Percentiles rank a stretch among this genome's conserved stretches.
Evolutionary conservation across 345 rosid genomes (phyloP).

Genomic region (Abelmoschus esculentus): DNA sequence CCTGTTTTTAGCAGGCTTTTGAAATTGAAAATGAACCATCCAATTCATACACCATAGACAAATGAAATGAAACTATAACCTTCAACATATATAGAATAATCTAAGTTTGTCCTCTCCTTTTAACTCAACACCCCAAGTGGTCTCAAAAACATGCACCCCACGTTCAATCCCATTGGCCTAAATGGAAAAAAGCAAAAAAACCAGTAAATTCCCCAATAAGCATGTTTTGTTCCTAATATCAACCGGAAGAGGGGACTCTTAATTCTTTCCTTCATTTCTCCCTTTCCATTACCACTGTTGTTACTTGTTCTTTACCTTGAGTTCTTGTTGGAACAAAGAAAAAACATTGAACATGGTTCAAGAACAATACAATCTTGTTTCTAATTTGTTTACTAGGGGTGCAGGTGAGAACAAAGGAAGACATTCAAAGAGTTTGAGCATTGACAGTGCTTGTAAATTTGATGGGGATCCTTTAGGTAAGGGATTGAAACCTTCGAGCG

Average conservation of each 20-base stretch:
- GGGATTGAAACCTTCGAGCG: constrained; percentile 1
- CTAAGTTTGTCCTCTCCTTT: neutral
- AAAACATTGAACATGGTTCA: constrained; percentile 35
- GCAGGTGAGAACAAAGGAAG: constrained; percentile 29
- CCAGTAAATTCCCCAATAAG: constrained; percentile 2
- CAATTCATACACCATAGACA: neutral
- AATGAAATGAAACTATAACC: neutral
- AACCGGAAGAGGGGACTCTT: neutral
- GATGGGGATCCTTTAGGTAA: constrained; percentile 20
- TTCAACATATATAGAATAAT: neutral
- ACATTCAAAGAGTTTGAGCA: constrained; percentile 45
- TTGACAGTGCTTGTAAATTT: constrained; percentile 24
- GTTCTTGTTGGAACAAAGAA: constrained; percentile 1
- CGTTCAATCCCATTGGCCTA: constrained; percentile 8
- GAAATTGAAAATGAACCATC: constrained; percentile 18
- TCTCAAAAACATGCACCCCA: constrained; percentile 46
- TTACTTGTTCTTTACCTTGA: too few relatives aligned
- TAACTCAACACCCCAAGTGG: constrained; percentile 6
- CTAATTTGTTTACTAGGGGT: constrained; percentile 50
- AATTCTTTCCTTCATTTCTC: neutral
- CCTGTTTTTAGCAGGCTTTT: constrained; percentile 24
- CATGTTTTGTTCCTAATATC: neutral
- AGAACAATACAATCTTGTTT: constrained; percentile 42
- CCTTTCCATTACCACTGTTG: neutral
- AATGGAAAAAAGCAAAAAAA: constrained; percentile 1